A percentile compares a stretch with the other conserved stretches of the same genome.
phyloP scores from a whole-genome alignment of 2,329 filamentous ascomycete species.

The Apiospora phragmitis region DNA sequence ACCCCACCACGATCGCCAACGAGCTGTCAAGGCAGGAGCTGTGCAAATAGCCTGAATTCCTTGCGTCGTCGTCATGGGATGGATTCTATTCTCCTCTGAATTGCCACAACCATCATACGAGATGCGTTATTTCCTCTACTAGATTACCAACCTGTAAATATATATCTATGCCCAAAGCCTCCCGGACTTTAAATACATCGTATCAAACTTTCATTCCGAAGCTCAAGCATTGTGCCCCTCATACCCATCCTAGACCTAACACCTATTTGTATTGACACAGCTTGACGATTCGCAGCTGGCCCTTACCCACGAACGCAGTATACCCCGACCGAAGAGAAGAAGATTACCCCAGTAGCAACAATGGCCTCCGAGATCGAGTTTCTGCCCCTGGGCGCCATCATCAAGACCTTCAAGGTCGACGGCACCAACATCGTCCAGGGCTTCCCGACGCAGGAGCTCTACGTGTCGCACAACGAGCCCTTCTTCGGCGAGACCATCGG shows the following conservation, averaged over 20 bases:
- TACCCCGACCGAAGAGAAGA: not conserved
- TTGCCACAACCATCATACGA: slow-evolving; percentile 2
- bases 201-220: not conserved
- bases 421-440: slow-evolving; percentile 85
- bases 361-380: slow-evolving; percentile 50
- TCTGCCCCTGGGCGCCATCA: slow-evolving; percentile 74
- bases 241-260: not conserved
- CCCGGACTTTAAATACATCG: not conserved
- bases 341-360: not conserved
- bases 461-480: slow-evolving; percentile 71
- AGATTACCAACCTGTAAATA: not conserved
- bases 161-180: not conserved
- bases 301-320: not conserved
- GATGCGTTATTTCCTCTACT: not conserved
- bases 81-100: not conserved
- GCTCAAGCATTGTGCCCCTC: not conserved
- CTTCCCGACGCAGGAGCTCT: slow-evolving; percentile 75
- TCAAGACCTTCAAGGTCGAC: slow-evolving; percentile 77
- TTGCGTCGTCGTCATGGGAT: not conserved
- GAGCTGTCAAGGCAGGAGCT: slow-evolving; percentile 8
- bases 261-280: not conserved
- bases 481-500: slow-evolving; percentile 96
- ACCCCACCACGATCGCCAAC: slow-evolving; percentile 9
- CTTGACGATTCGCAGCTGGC: not conserved
- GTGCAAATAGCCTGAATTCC: slow-evolving; percentile 10